phyloP scores from a whole-genome alignment of 257 asterid genomes.

The Ballota nigra region DNA sequence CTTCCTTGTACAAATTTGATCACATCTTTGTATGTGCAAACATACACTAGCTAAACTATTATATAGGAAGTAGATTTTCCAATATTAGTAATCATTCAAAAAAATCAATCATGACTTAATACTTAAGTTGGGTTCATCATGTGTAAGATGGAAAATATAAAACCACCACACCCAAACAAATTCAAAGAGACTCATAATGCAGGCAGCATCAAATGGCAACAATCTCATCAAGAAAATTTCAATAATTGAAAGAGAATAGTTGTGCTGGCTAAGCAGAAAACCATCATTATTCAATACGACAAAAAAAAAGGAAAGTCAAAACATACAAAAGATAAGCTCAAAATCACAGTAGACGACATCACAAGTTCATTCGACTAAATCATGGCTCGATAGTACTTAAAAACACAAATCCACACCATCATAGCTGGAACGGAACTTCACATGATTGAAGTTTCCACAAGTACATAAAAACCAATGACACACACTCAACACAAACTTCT shows the following conservation, averaged over 20 bases:
- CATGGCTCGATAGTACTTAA: slow-evolving; percentile 17
- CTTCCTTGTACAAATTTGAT: not conserved
- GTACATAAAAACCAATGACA: slow-evolving; percentile 23
- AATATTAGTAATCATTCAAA: not conserved
- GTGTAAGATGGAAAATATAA: not conserved
- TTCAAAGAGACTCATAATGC: not conserved
- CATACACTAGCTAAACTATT: not conserved
- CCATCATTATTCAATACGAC: not conserved
- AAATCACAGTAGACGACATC: slow-evolving; percentile 8
- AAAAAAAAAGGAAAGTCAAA: not conserved
- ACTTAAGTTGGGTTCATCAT: not conserved
- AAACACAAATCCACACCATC: slow-evolving; percentile 18
- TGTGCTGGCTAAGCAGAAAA: not conserved
- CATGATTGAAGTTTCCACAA: slow-evolving; percentile 20
- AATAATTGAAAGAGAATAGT: not conserved
- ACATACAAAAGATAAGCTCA: not conserved
- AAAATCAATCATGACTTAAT: not conserved
- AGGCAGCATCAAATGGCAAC: not conserved
- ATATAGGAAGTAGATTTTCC: not conserved
- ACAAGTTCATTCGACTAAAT: slow-evolving; percentile 9
- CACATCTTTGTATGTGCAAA: not conserved
- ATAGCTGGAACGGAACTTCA: slow-evolving; percentile 9
- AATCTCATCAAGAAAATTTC: not conserved
- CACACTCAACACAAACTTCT: slow-evolving; percentile 1
- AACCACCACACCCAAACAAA: too few relatives aligned